Conservation (phyloP, 306 rosid species). For the Gynostemma pentaphyllum region DNA sequence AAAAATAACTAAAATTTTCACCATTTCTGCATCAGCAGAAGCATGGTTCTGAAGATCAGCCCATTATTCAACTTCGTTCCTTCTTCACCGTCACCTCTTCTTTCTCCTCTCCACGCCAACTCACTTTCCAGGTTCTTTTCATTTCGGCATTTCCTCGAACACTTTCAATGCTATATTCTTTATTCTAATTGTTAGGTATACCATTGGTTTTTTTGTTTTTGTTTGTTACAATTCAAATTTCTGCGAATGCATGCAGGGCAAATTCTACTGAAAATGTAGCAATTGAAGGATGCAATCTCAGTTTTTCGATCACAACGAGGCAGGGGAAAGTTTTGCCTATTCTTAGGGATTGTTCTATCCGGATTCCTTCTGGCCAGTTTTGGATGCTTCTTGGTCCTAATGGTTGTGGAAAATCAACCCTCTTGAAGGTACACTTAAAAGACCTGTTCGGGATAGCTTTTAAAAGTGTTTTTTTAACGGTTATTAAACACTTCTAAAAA, state of each 20-base stretch:
- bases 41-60: background rate
- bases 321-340: slow-evolving; percentile 35
- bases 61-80: background rate
- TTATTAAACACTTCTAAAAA: too few species aligned
- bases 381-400: slow-evolving; percentile 96
- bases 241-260: slow-evolving; percentile 22
- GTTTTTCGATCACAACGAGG: slow-evolving; percentile 38
- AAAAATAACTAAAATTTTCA: too few species aligned
- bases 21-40: slow-evolving; percentile 4
- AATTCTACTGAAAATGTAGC: slow-evolving; percentile 27
- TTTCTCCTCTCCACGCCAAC: slow-evolving; percentile 1
- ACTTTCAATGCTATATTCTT: background rate
- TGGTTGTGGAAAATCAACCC: slow-evolving; percentile 86
- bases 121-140: background rate
- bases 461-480: too few species aligned
- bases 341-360: slow-evolving; percentile 64
- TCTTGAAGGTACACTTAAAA: slow-evolving; percentile 76
- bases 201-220: background rate
- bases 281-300: slow-evolving; percentile 49
- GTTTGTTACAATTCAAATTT: background rate
- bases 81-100: background rate
- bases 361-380: slow-evolving; percentile 70
- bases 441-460: too few species aligned
- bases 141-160: background rate
- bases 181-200: background rate